Conservation (phyloP, 208 protist genomes). For the Trypanosoma scelopori region DNA sequence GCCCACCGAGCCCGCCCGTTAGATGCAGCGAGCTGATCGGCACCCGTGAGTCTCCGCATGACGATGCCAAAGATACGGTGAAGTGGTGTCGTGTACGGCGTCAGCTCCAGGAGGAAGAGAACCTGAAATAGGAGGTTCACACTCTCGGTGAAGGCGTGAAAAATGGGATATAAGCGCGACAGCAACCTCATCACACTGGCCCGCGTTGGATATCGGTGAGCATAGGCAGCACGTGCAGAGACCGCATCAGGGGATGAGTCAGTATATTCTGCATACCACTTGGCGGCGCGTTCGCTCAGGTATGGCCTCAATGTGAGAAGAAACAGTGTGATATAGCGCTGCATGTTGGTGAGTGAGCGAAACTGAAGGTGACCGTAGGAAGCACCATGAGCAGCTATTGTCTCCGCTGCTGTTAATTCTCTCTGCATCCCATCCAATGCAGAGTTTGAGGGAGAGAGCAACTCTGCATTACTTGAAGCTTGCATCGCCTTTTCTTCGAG, state of each 20-base stretch:
- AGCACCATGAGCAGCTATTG: constrained; percentile 43
- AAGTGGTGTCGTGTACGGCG: constrained; percentile 52
- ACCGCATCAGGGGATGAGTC: constrained; percentile 51
- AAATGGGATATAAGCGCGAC: constrained; percentile 47
- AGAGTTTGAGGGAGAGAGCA: neutral
- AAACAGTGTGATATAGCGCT: constrained; percentile 55
- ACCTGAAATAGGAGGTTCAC: constrained; percentile 49
- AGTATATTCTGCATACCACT: constrained; percentile 49
- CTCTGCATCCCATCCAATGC: constrained; percentile 20
- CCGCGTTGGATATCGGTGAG: constrained; percentile 34
- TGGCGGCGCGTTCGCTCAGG: constrained; percentile 37
- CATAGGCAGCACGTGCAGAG: constrained; percentile 46
- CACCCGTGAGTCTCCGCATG: constrained; percentile 41
- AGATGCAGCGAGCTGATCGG: constrained; percentile 35
- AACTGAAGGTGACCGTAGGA: constrained; percentile 75
- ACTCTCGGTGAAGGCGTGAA: constrained; percentile 40
- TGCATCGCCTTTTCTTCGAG: constrained; percentile 52
- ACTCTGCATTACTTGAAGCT: neutral
- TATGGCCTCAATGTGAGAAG: constrained; percentile 69
- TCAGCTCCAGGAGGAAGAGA: constrained; percentile 70
- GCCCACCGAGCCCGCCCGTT: constrained; percentile 45
- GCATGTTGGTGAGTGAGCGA: constrained; percentile 31
- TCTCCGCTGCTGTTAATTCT: constrained; percentile 33
- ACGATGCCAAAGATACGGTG: constrained; percentile 64
- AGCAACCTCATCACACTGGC: constrained; percentile 44